Base-by-base conservation (phyloP, 768 basidiomycete species). In the Leccinellum rugosiceps region DNA sequence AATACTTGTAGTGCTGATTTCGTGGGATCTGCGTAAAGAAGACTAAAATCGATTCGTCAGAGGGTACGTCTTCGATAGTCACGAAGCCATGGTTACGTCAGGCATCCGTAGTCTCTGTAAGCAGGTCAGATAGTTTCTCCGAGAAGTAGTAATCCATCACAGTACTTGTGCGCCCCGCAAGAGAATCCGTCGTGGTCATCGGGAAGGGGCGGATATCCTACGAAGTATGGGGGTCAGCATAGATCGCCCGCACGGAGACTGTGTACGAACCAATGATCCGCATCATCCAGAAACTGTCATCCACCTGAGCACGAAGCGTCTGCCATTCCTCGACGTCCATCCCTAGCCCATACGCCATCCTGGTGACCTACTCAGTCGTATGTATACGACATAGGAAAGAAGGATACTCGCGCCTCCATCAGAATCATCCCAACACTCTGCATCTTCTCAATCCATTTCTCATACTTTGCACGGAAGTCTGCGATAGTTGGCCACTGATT, bases 201-300 rank as follows among this genome's bases (percentile, higher is more conserved):
- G 0, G 93, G 90, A 21, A 97, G 79, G 1, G 90, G 91, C 3
- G 94, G 94, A 66, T 97, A 97, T 4, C 92, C 89, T 90, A 52
- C 35, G 47, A 14, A 56, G 13, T 32, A n/a, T 43, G 14, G 32
- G 11, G 32, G 35, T 50, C 48, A 52, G 43, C 28, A 35, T 41
- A 41, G 10, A 6, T 41, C 38, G n/a, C 17, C 31, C 3, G 26
- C 21, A 34, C 5, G 23, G 32, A 21, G 19, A 19, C 21, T 3
- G 21, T 52, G 26, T 21, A 52, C 61, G 52, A 55, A 88, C 90
- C 92, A 55, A 96, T 90, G 4, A 88, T 76, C 5, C 94, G 81
- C 87, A 94, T 85, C 6, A 86, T 82, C 94, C 94, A 96, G 66
- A 96, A 97, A 62, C 86, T 87, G 61, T 95, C 85, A 57, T 92